Base-by-base conservation (phyloP, 1,284 basidiomycete species). In the Ustilago hordei region DNA sequence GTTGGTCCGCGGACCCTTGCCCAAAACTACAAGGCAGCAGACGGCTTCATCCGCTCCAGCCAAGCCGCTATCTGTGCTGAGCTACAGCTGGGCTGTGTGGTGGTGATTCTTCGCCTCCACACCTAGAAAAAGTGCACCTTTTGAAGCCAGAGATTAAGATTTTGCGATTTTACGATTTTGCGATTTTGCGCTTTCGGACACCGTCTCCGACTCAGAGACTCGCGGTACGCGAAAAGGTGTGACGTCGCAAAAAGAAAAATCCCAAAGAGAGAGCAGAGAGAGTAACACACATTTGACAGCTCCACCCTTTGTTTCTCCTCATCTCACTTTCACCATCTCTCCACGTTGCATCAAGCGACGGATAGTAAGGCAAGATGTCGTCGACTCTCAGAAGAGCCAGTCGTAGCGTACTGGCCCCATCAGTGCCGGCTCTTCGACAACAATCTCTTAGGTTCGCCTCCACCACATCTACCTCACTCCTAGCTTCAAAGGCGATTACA, bases 371-470 rank as follows among this genome's bases (percentile, higher is more conserved):
- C 45, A 60, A 8, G 2, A 69, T 69, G 66, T 63, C 66, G 56
- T 45, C 43, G n/a, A 45, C 43, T 45, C 35, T 69, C 17, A 69
- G 60, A 13, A 36, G 34, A 31, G 60, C 55, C 6, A 55, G 60
- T 28, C 48, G 48, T 13, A n/a, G 58, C 12, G 8, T 60, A n/a
- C 12, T 60, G 4, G 48, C 43, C 4, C 54, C 39, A 28, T 39
- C 58, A 15, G 3, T 31, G 31, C 3, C 34, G 3, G 19, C 36
- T 15, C 43, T 17, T n/a, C 48, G 39, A 39, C 4, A 3, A 23
- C 58, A 36, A 23, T n/a, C n/a, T 4, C 47, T 12, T 35, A 50
- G 59, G 17, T 7, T 52, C 3, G 59, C 60, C 9, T 62, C 60
- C 8, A 58, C 65, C n/a, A 58, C 65, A 31, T 17, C 45, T 0